Evolutionary conservation across 768 basidiomycete genomes (phyloP).

Genomic region (Trametes cubensis): DNA sequence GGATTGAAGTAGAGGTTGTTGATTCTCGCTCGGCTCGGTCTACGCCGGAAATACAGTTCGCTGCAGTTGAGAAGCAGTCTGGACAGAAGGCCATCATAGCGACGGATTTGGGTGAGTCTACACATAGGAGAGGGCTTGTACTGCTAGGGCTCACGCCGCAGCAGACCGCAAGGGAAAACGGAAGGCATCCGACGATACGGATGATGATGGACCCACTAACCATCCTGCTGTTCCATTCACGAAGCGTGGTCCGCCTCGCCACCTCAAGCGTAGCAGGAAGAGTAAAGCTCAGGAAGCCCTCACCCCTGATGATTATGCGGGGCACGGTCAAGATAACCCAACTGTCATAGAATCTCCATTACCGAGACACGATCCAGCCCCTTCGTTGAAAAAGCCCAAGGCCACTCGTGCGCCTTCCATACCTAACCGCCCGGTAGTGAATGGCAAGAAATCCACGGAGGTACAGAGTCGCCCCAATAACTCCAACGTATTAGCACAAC

Average conservation of each 20-base stretch:
- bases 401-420: too few species aligned
- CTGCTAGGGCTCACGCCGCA: too few species aligned
- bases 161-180: conserved; percentile 5
- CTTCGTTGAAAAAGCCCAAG: too few species aligned
- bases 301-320: not conserved
- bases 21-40: not conserved
- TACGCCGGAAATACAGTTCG: not conserved
- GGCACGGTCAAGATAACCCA: too few species aligned
- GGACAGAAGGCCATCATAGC: not conserved
- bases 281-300: not conserved
- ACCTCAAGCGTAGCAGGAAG: conserved; percentile 7
- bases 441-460: too few species aligned
- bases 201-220: not conserved
- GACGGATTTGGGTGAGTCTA: not conserved
- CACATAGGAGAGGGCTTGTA: too few species aligned
- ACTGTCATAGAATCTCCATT: too few species aligned
- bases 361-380: too few species aligned
- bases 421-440: too few species aligned
- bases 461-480: too few species aligned
- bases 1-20: conserved; percentile 17
- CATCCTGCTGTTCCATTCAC: not conserved
- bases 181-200: not conserved
- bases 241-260: conserved; percentile 25
- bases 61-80: not conserved
- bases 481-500: not conserved